These are phyloP conservation scores for Clarireedia sp. DNA, from an alignment of 2,329 filamentous ascomycete species.

Conservation along the genomic window DNA sequence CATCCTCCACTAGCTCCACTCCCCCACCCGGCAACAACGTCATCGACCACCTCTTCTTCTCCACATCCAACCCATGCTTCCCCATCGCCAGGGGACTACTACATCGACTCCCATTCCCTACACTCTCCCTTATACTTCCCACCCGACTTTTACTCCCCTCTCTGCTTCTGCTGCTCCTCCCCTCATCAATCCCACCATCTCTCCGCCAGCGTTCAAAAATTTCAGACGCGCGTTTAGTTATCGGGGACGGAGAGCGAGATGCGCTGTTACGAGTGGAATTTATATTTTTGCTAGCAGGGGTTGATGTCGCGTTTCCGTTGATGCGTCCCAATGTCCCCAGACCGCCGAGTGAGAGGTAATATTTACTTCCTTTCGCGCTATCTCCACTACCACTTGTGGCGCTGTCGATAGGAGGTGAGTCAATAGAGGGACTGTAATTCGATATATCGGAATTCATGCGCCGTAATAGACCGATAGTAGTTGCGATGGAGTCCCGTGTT, in stretches of 20 bases:
- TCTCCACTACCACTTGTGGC: not conserved
- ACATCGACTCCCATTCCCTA: not conserved
- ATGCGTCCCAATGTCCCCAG: not conserved
- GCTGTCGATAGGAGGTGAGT: not conserved
- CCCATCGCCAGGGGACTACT: slow-evolving; percentile 1
- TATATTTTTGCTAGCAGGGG: not conserved
- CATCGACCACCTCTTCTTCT: slow-evolving; percentile 4
- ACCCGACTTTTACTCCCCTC: not conserved
- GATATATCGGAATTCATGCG: slow-evolving; percentile 12
- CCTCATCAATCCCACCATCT: too few species aligned
- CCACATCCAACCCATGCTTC: not conserved
- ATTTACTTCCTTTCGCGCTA: not conserved
- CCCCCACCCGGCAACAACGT: slow-evolving; percentile 2
- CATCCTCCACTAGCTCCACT: not conserved
- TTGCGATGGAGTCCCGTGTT: slow-evolving; percentile 4
- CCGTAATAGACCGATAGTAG: slow-evolving; percentile 7
- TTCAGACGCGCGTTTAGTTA: not conserved
- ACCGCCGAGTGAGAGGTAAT: not conserved
- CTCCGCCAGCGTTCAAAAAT: too few species aligned
- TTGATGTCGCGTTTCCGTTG: not conserved
- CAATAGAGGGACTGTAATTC: not conserved
- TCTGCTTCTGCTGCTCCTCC: too few species aligned
- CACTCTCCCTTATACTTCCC: not conserved
- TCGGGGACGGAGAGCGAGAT: not conserved
- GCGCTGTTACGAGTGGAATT: not conserved